Evolutionary conservation across 768 basidiomycete genomes (phyloP), one percentile per base, ranked within the genome.

Genomic region (Coprinellus micaceus): DNA sequence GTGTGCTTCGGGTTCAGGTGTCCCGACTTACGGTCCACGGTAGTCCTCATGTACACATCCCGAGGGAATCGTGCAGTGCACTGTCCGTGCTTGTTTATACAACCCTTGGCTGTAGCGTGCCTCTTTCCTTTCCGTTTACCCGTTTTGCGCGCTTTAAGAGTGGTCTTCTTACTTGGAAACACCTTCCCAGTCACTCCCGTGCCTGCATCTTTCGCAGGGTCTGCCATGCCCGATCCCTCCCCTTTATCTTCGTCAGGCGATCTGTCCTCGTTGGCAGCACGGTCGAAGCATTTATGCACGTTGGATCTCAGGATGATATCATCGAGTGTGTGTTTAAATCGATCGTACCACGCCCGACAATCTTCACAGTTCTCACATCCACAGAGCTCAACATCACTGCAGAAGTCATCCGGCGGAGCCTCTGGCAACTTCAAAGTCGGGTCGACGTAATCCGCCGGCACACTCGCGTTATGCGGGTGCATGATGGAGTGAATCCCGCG

Each of bases 1-100:
- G 47, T 24, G 54, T 76, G 69, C 57, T 68, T 67, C 53, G 72
- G 54, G 6, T 59, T 51, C 6, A 73, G 39, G 15, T 53, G 50
- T 21, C 71, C 71, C 36, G 60, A 64, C 56, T n/a, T n/a, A 3
- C 48, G 21, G 58, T 74, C 71, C 12, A 75, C 58, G 15, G 33
- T 19, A 11, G 71, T 70, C 4, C 60, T 24, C 2, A 39, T 10
- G 43, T 53, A 51, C 1, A 61, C 50, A 4, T 53, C 29, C 25
- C 72, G 45, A 2, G 74, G 75, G 66, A 74, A 76, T 0, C 71
- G 39, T 1, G 69, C 61, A 57, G 64, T 68, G 53, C 74, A 75
- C 22, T 46, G 60, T 12, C 63, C 61, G 52, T 69, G 66, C 33
- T 68, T 68, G 43, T 60, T 61, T 30, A 63, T 60, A 29, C 72